Percentiles rank a stretch among this genome's conserved stretches.
Evolutionary conservation across 2,329 filamentous ascomycete genomes (phyloP).

Genomic region (Pseudogymnoascus sp.): DNA sequence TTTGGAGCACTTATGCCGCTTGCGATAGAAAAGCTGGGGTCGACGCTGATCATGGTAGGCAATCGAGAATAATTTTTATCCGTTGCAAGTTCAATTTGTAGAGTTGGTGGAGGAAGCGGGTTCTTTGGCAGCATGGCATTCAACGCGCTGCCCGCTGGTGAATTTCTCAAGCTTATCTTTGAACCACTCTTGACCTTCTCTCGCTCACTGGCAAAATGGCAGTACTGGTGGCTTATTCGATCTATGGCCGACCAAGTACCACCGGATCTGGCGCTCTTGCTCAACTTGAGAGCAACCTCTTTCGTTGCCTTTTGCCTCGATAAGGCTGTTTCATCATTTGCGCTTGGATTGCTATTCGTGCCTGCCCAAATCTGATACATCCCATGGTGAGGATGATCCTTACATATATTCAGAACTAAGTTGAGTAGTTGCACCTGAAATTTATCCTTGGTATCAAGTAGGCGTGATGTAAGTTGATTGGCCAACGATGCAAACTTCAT

Average conservation of each 20-base stretch:
- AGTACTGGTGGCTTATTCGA: slow-evolving; percentile 63
- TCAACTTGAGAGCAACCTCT: slow-evolving; percentile 58
- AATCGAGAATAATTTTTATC: slow-evolving; percentile 71
- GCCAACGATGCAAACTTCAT: slow-evolving; percentile 88
- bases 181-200: slow-evolving; percentile 63
- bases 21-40: slow-evolving; percentile 74
- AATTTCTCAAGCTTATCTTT: slow-evolving; percentile 58
- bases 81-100: slow-evolving; percentile 70
- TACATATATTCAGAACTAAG: slow-evolving; percentile 76
- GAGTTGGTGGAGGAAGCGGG: slow-evolving; percentile 79
- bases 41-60: slow-evolving; percentile 67
- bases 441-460: slow-evolving; percentile 60
- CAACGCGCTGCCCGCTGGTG: slow-evolving; percentile 56
- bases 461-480: slow-evolving; percentile 92
- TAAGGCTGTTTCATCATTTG: slow-evolving; percentile 67
- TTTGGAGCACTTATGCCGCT: slow-evolving; percentile 90
- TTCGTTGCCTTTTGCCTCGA: slow-evolving; percentile 70
- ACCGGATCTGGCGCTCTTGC: slow-evolving; percentile 35
- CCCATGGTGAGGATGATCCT: slow-evolving; percentile 90
- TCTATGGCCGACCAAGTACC: slow-evolving; percentile 67
- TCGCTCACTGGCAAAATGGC: slow-evolving; percentile 57
- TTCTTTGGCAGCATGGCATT: slow-evolving; percentile 57
- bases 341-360: slow-evolving; percentile 60
- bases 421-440: slow-evolving; percentile 74
- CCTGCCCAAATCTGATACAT: slow-evolving; percentile 95